These are phyloP conservation scores for Umbilicus rupestris DNA, from an alignment of 164 flowering plant genomes.

Conservation along the genomic window DNA sequence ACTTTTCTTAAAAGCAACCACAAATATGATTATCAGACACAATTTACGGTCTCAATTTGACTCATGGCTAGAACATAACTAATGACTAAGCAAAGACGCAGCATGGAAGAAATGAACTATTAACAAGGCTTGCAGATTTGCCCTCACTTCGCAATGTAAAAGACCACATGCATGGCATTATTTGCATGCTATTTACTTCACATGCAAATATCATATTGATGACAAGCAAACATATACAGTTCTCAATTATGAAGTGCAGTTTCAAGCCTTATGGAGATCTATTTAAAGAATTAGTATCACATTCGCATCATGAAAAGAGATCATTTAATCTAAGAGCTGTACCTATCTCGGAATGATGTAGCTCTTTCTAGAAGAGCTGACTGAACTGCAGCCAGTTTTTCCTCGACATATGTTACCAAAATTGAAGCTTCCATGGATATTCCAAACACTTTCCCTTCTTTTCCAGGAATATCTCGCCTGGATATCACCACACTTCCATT, in stretches of 20 bases:
- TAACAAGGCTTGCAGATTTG: background rate
- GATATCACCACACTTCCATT: slow-evolving; percentile 75
- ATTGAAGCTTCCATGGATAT: slow-evolving; percentile 65
- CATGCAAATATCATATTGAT: background rate
- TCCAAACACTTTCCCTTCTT: slow-evolving; percentile 87
- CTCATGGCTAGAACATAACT: background rate
- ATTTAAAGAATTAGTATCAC: background rate
- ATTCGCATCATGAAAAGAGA: slow-evolving; percentile 1
- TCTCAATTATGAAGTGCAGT: background rate
- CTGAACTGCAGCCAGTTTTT: slow-evolving; percentile 74
- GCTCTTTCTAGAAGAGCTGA: slow-evolving; percentile 64
- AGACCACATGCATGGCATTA: background rate
- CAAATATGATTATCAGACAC: background rate
- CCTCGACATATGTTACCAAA: slow-evolving; percentile 51
- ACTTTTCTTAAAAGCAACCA: background rate
- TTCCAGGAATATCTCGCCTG: slow-evolving; percentile 91
- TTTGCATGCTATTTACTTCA: background rate
- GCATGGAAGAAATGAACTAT: background rate
- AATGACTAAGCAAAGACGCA: background rate
- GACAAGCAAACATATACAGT: background rate
- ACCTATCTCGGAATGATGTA: slow-evolving; percentile 73
- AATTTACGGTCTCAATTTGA: background rate
- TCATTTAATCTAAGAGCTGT: slow-evolving; percentile 6
- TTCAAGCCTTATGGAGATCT: background rate
- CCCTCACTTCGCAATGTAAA: background rate